Percentiles rank a stretch among this genome's conserved stretches.
Conservation (phyloP, 2,329 filamentous ascomycete genomes). For the Aspergillus bombycis region DNA sequence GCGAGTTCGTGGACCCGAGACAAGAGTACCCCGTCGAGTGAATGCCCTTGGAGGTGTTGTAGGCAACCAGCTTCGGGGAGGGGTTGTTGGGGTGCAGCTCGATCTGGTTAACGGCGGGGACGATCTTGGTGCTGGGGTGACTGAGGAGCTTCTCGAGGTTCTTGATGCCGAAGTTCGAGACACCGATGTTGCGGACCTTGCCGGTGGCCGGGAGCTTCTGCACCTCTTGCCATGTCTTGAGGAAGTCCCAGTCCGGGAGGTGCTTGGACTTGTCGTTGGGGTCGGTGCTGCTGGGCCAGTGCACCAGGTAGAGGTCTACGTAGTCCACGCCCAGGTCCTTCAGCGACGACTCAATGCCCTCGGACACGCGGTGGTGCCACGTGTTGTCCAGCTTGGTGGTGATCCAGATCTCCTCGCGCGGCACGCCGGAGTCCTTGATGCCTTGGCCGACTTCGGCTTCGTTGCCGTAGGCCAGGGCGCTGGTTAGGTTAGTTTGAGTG, state of each 20-base stretch:
- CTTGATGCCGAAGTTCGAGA: conserved; percentile 82
- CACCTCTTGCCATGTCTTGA: conserved; percentile 68
- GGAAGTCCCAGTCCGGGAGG: conserved; percentile 77
- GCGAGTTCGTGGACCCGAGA: conserved; percentile 58
- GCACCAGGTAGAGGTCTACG: conserved; percentile 73
- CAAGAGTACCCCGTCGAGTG: conserved; percentile 61
- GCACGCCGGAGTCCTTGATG: conserved; percentile 67
- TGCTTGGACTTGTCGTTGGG: conserved; percentile 60
- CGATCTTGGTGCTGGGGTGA: conserved; percentile 59
- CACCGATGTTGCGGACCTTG: conserved; percentile 79
- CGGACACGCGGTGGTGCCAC: conserved; percentile 63
- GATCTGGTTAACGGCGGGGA: conserved; percentile 58
- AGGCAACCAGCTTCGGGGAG: conserved; percentile 61
- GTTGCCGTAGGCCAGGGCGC: conserved; percentile 59
- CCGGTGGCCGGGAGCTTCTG: conserved; percentile 50
- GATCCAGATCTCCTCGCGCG: conserved; percentile 68
- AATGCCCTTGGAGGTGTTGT: conserved; percentile 57
- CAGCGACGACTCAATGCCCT: conserved; percentile 65
- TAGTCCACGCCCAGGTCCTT: conserved; percentile 68
- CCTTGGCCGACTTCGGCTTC: conserved; percentile 69
- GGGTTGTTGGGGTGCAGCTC: conserved; percentile 69
- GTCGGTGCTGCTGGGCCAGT: conserved; percentile 64
- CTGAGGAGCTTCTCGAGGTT: conserved; percentile 78
- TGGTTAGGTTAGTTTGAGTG: conserved; percentile 9
- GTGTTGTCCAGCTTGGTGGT: conserved; percentile 73